A percentile compares a stretch with the other conserved stretches of the same genome.
phyloP scores from a whole-genome alignment of 1,139 yeast species.

The Yamadazyma atmosphaerica region DNA sequence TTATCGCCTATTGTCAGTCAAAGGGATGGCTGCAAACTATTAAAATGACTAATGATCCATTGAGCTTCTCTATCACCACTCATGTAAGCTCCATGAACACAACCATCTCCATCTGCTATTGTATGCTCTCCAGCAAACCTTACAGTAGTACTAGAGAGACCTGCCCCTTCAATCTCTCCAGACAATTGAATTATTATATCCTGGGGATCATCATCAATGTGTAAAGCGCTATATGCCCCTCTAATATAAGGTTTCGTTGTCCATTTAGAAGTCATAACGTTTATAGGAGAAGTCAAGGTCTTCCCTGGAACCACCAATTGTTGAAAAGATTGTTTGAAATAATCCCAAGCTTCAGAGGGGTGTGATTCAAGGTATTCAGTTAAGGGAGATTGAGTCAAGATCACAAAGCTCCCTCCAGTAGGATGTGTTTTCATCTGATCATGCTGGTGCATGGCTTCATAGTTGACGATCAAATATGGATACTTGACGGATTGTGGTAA shows the following conservation, averaged over 20 bases:
- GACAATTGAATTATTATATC: conserved; percentile 55
- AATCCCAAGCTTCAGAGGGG: conserved; percentile 41
- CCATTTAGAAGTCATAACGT: conserved; percentile 65
- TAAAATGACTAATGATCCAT: conserved; percentile 33
- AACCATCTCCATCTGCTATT: conserved; percentile 73
- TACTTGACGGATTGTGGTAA: conserved; percentile 10
- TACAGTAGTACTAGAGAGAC: conserved; percentile 40
- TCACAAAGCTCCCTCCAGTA: conserved; percentile 43
- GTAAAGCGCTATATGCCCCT: conserved; percentile 75
- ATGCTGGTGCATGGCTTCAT: conserved; percentile 22
- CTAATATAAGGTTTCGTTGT: conserved; percentile 64
- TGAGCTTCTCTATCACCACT: conserved; percentile 73
- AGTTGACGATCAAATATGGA: conserved; percentile 28
- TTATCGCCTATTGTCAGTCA: background rate
- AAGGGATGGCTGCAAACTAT: background rate
- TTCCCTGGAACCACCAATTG: conserved; percentile 20
- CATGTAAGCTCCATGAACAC: conserved; percentile 78
- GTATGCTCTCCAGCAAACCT: conserved; percentile 90
- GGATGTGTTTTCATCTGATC: conserved; percentile 4
- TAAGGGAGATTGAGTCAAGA: conserved; percentile 68
- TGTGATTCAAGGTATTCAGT: conserved; percentile 50
- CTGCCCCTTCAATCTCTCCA: conserved; percentile 51
- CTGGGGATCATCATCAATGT: conserved; percentile 67
- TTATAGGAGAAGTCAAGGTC: conserved; percentile 46
- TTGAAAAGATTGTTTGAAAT: conserved; percentile 36